Conservation (phyloP, 352 stramenopile species). For the Globisporangium canariense region DNA sequence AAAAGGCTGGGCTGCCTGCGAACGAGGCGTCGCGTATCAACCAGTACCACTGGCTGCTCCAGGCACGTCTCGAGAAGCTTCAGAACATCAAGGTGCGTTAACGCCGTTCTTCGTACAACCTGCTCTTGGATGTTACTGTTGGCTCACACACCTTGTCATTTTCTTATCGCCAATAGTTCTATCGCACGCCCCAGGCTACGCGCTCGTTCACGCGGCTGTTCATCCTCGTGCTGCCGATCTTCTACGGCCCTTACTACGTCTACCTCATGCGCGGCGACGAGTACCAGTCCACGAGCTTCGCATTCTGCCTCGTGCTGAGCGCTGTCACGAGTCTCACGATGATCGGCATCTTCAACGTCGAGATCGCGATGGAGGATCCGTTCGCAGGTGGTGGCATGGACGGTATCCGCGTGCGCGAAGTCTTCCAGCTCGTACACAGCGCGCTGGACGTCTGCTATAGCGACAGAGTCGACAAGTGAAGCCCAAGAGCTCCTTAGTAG, state of each 20-base stretch:
- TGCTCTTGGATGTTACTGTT: background rate
- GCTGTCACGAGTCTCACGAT: slow-evolving; percentile 79
- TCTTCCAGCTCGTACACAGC: slow-evolving; percentile 42
- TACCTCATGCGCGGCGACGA: slow-evolving; percentile 61
- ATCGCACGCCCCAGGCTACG: slow-evolving; percentile 83
- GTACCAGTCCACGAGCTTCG: slow-evolving; percentile 62
- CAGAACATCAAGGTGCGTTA: slow-evolving; percentile 72
- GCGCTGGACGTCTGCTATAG: slow-evolving; percentile 56
- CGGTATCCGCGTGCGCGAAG: slow-evolving; percentile 57
- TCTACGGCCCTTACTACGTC: slow-evolving; percentile 87
- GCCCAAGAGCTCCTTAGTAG: background rate
- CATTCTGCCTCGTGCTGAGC: slow-evolving; percentile 71
- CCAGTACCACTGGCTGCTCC: slow-evolving; percentile 85
- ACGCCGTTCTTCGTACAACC: background rate
- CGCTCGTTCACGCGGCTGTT: slow-evolving; percentile 83
- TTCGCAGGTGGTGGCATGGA: slow-evolving; percentile 68
- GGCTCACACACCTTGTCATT: background rate
- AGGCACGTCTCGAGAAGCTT: slow-evolving; percentile 76
- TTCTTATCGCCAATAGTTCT: slow-evolving; percentile 40
- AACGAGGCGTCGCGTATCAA: slow-evolving; percentile 89
- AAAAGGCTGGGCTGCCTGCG: slow-evolving; percentile 56
- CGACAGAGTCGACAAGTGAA: slow-evolving; percentile 2
- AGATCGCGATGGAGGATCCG: slow-evolving; percentile 80
- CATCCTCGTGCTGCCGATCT: slow-evolving; percentile 80
- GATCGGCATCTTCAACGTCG: slow-evolving; percentile 88